Base-by-base conservation (phyloP, 305 asterid species). In the Rubia tinctorum region DNA sequence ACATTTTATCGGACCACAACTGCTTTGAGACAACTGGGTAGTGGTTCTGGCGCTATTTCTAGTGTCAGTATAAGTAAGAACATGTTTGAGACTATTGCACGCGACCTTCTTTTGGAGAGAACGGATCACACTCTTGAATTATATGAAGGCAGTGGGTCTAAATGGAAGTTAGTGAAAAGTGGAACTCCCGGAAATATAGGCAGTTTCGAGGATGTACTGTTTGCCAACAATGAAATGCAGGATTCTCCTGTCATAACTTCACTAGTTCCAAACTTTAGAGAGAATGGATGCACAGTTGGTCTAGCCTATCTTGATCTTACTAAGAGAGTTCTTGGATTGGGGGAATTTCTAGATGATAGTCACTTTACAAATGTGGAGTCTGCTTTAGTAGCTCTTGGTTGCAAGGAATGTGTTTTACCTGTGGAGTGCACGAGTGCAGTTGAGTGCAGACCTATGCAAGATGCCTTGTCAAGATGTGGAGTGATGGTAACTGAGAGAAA, bases 211-310 rank as follows among this genome's bases (percentile, higher is more conserved):
- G 99, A 95, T 68, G 81, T 90, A 78, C 87, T 95, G 71, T 95
- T 92, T 81, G 97, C 99, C 51, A 91, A 90, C 86, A 88, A 89
- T 81, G 99, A 95, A 70, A 95, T 95, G 99, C 98, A 86, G 77
- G 98, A 95, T 81, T 84, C 96, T 67, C 97, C 99, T 12, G 95
- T 78, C 34, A 87, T 89, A 69, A 90, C 85, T 75, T 95, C 98
- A 60, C 75, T 92, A 62, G 74, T 78, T 68, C 89, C 92, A 61
- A 87, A 82, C 80, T 83, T 87, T 37, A 88, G 89, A 56, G 96
- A 89, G 78, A 89, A 85, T 80, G 97, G 90, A 72, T 91, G 96
- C 75, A 82, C 84, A 63, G 85, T 95, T 82, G 99, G 98, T 66
- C 79, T 92, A 80, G 89, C 96, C 69, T 95, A 89, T 77, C 85